Conservation (phyloP, 495 filamentous ascomycete genomes). For the Hyaloscypha finlandica region DNA sequence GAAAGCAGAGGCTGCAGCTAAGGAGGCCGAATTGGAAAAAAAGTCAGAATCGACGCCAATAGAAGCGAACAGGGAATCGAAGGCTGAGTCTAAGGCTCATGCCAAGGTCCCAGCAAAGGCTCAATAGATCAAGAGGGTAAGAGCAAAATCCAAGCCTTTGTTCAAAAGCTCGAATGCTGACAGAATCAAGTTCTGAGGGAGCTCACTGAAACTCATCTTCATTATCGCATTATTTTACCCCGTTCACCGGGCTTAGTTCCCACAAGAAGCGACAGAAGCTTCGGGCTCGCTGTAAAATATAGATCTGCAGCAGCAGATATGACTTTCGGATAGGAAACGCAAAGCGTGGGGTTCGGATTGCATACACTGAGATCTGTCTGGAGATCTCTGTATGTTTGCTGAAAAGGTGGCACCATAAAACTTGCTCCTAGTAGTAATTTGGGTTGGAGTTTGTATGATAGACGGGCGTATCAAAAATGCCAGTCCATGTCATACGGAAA, state of each 20-base stretch:
- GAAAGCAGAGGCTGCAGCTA: conserved; percentile 2
- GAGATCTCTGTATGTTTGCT: conserved; percentile 23
- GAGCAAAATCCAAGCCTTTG: not conserved
- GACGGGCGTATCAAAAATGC: not conserved
- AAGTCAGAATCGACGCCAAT: not conserved
- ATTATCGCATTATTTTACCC: conserved; percentile 5
- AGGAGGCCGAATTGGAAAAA: conserved; percentile 9
- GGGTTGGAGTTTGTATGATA: conserved; percentile 29
- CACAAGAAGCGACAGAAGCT: conserved; percentile 6
- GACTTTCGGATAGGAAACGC: conserved; percentile 5
- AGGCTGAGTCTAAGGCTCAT: conserved; percentile 33
- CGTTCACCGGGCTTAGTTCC: not conserved
- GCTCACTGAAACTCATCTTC: conserved; percentile 6
- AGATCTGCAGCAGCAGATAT: conserved; percentile 6
- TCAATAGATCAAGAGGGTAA: conserved; percentile 15
- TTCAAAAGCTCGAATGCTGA: not conserved
- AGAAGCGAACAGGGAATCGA: conserved; percentile 18
- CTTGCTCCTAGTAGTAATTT: conserved; percentile 14
- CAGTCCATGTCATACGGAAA: not conserved
- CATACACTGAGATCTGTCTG: conserved; percentile 19
- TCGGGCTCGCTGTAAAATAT: conserved; percentile 8
- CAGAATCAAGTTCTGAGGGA: not conserved
- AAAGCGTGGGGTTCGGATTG: conserved; percentile 17
- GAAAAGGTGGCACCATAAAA: conserved; percentile 8
- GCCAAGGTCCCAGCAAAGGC: conserved; percentile 30